These are phyloP conservation scores for Colletotrichum viniferum DNA, from an alignment of 2,329 filamentous ascomycete genomes.

Conservation along the genomic window DNA sequence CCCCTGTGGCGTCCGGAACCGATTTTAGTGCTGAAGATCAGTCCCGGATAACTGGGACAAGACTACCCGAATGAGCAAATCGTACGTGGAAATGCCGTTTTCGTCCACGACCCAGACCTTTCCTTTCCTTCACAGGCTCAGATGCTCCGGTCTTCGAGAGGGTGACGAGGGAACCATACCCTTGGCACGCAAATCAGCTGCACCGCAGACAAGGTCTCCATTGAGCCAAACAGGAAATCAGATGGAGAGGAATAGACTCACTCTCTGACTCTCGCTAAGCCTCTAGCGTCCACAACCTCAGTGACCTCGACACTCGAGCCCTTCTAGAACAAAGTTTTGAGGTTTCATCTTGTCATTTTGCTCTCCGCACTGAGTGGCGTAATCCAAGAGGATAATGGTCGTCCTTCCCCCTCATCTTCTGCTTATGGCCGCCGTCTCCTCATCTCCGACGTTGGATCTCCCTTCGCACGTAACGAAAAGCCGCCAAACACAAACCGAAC, in stretches of 20 bases:
- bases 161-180: neutral
- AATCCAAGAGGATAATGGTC: neutral
- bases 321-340: conserved; percentile 1
- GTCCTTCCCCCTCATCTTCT: neutral
- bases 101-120: neutral
- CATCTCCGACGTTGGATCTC: neutral
- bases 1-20: neutral
- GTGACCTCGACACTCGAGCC: neutral
- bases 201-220: neutral
- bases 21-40: neutral
- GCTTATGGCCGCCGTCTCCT: fast-evolving
- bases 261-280: neutral
- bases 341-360: neutral
- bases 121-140: neutral
- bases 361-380: neutral
- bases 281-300: neutral
- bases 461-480: neutral
- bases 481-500: neutral
- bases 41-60: neutral
- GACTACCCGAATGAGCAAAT: neutral
- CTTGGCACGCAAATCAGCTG: neutral
- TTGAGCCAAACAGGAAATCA: neutral
- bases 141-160: neutral
- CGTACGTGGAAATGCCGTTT: neutral
- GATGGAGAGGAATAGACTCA: neutral